Conservation (phyloP, 129 eudicot genomes). For the Helichrysum umbraculigerum region DNA sequence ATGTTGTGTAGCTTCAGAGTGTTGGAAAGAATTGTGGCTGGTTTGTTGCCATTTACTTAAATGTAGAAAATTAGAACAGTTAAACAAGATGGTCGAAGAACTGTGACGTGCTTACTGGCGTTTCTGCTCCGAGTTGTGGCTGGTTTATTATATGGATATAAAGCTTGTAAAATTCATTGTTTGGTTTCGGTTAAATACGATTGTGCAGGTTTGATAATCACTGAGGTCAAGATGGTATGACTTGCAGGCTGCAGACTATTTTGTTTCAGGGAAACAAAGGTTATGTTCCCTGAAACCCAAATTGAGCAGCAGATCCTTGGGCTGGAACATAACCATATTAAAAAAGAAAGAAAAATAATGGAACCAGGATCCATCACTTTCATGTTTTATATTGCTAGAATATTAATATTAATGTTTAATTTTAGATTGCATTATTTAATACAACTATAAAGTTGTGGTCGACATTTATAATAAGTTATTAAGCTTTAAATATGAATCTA, state of each 20-base stretch:
- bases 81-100: constrained; percentile 13
- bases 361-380: too few species aligned
- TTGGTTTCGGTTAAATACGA: constrained; percentile 15
- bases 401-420: too few species aligned
- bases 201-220: constrained; percentile 5
- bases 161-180: constrained; percentile 31
- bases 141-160: constrained; percentile 23
- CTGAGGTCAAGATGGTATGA: constrained; percentile 10
- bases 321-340: too few species aligned
- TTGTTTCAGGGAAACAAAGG: neutral
- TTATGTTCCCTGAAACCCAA: neutral
- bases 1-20: constrained; percentile 28
- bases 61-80: constrained; percentile 37
- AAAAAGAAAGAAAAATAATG: too few species aligned
- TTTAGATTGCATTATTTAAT: too few species aligned
- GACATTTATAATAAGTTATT: too few species aligned
- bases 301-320: neutral
- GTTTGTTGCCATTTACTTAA: constrained; percentile 19
- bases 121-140: constrained; percentile 10
- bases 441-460: too few species aligned
- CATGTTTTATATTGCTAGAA: too few species aligned
- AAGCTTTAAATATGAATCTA: too few species aligned
- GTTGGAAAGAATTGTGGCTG: constrained; percentile 19
- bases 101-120: constrained; percentile 15
- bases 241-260: neutral